Evolutionary conservation across 2,329 filamentous ascomycete species (phyloP), one percentile per base, ranked within the genome.

Genomic region (Alternaria alternata): DNA sequence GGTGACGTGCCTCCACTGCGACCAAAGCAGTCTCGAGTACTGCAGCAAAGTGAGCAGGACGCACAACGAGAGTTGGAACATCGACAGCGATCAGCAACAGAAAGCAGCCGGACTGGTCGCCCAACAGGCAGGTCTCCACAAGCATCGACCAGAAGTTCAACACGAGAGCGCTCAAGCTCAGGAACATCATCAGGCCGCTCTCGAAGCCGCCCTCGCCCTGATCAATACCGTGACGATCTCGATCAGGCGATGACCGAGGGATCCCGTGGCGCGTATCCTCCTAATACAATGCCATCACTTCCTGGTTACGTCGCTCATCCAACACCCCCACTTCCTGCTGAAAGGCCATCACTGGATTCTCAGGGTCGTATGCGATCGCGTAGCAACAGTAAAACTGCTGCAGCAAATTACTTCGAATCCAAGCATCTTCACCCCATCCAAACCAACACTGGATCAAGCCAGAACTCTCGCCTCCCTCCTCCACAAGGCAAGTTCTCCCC

Each of bases 111-210:
- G 9, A 67, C 68, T 20, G 63, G 68, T 39, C 71, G 71, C 58
- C 64, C 73, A 12, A 64, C 67, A 30, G 75, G 70, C 46, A 68
- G 74, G 26, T 77, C 79, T 34, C 74, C 83, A 20, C 71, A 83
- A 6, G 71, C 70, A 12, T 78, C 82, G 5, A 78, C 73, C 59
- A 76, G 75, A 64, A 75, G 74, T 49, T 77, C 77, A 20, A 78
- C 74, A 28, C 79, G 86, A 51, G 83, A 85, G 61, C 83, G 86
- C 51, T 87, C 86, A 6, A 83, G 81, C 63, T 88, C 87, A 7
- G 82, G 84, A 54, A 79, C 82, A 3, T 82, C 81, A 1, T 83
- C 81, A 52, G 82, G 81, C 28, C 82, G 86, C 28, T 87, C 86
- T 7, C 83, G 83, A 63, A 88, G 86, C 69, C 83, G 84, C 42